A percentile compares a stretch with the other conserved stretches of the same genome.
These are phyloP conservation scores for Coniochaeta sp. DNA, from an alignment of 2,329 filamentous ascomycete species.

Conservation along the genomic window DNA sequence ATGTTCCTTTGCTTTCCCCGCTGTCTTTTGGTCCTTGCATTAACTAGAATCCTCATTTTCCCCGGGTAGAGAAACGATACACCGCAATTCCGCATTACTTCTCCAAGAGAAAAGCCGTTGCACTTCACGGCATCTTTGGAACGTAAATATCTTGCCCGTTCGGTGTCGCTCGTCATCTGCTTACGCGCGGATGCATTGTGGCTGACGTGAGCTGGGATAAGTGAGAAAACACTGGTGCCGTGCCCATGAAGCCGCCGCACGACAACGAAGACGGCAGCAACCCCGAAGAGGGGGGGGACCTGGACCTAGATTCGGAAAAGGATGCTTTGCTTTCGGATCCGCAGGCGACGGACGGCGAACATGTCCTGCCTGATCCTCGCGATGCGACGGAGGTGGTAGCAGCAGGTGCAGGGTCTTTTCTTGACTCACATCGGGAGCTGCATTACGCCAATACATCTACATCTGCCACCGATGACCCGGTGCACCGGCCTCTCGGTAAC, in stretches of 20 bases:
- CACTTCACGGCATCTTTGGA: neutral
- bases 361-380: neutral
- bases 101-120: no score
- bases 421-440: neutral
- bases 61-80: no score
- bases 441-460: neutral
- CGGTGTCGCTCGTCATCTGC: neutral
- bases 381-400: neutral
- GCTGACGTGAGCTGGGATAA: neutral
- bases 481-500: neutral
- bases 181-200: neutral
- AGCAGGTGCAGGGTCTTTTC: neutral
- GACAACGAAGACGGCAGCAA: neutral
- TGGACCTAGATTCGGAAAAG: neutral
- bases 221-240: neutral
- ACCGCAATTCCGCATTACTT: no score
- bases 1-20: neutral
- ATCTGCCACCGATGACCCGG: neutral
- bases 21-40: neutral
- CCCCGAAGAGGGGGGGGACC: neutral
- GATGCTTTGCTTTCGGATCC: neutral
- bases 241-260: neutral
- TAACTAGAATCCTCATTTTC: neutral
- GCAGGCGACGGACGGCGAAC: neutral
- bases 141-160: neutral